phyloP scores from a whole-genome alignment of 1,139 yeast species.

The Arxiozyma heterogenica region DNA sequence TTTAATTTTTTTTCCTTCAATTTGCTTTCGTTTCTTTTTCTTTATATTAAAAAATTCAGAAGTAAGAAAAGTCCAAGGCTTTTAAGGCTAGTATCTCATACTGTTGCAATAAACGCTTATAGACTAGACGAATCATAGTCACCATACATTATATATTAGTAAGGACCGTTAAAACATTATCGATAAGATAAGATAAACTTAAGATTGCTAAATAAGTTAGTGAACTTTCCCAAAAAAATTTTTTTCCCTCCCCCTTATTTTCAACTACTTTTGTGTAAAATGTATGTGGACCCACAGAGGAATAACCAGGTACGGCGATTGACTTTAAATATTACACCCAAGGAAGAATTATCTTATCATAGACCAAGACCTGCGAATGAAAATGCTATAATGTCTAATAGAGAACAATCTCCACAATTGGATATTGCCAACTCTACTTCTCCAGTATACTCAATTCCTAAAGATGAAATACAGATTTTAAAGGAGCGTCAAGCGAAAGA shows the following conservation, averaged over 20 bases:
- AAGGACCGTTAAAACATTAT: neutral
- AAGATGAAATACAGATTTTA: constrained; percentile 3
- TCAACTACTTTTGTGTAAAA: neutral
- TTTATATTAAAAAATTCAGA: too few species aligned
- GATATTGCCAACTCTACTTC: neutral
- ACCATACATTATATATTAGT: neutral
- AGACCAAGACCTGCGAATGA: constrained; percentile 2
- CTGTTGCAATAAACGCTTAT: neutral
- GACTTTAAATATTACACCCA: constrained; percentile 6
- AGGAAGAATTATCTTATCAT: constrained; percentile 3
- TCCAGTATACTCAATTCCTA: neutral
- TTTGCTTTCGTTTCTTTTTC: neutral
- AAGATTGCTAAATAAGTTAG: neutral
- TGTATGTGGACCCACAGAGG: constrained; percentile 23
- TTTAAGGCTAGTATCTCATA: neutral
- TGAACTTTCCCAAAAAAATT: neutral
- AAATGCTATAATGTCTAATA: constrained; percentile 1
- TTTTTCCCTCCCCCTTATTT: neutral
- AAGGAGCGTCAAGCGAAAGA: constrained; percentile 5
- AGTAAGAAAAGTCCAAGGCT: neutral
- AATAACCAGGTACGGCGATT: constrained; percentile 18
- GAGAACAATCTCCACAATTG: constrained; percentile 1
- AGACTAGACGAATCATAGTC: neutral
- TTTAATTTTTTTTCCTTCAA: neutral
- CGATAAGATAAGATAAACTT: too few species aligned